Percentiles rank a stretch among this genome's conserved stretches.
Evolutionary conservation across 1,284 basidiomycete genomes (phyloP).

Genomic region (Moesziomyces antarcticus): DNA sequence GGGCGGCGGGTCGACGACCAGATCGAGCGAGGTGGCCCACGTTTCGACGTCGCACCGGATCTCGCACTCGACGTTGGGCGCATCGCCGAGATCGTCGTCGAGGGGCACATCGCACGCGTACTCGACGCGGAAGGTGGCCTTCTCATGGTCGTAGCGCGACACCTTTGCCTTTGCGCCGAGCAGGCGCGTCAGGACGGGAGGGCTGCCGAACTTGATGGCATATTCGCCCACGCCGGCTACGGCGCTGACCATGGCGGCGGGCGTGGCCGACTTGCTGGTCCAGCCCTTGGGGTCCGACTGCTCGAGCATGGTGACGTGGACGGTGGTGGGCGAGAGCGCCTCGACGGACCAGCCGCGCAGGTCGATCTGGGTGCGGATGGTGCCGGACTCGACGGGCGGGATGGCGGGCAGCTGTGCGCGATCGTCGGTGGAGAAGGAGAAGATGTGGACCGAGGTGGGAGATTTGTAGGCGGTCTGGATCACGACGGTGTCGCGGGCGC

Average conservation of each 20-base stretch:
- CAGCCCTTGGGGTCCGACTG: conserved; percentile 97
- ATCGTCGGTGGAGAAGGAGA: conserved; percentile 93
- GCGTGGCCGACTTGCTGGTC: conserved; percentile 93
- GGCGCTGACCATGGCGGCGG: conserved; percentile 79
- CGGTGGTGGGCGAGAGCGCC: conserved; percentile 92
- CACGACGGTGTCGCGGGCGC: conserved; percentile 86
- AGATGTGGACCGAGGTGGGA: conserved; percentile 88
- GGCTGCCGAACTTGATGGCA: conserved; percentile 90
- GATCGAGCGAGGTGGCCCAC: conserved; percentile 87
- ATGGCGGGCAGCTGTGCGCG: conserved; percentile 84
- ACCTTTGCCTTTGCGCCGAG: conserved; percentile 80
- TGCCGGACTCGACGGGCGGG: conserved; percentile 75
- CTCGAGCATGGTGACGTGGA: conserved; percentile 90
- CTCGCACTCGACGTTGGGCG: conserved; percentile 85
- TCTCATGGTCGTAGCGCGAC: conserved; percentile 87
- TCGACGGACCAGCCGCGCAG: conserved; percentile 98
- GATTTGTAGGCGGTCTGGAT: conserved; percentile 98
- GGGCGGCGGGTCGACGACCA: conserved; percentile 94
- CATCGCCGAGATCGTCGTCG: conserved; percentile 29
- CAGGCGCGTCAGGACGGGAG: conserved; percentile 86
- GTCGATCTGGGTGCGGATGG: conserved; percentile 93
- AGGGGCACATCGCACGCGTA: conserved; percentile 74
- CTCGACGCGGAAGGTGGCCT: conserved; percentile 82
- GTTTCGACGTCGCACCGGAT: conserved; percentile 91
- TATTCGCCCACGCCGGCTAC: conserved; percentile 91